Base-by-base conservation (phyloP, 306 rosid genomes). In the Alnus glutinosa region DNA sequence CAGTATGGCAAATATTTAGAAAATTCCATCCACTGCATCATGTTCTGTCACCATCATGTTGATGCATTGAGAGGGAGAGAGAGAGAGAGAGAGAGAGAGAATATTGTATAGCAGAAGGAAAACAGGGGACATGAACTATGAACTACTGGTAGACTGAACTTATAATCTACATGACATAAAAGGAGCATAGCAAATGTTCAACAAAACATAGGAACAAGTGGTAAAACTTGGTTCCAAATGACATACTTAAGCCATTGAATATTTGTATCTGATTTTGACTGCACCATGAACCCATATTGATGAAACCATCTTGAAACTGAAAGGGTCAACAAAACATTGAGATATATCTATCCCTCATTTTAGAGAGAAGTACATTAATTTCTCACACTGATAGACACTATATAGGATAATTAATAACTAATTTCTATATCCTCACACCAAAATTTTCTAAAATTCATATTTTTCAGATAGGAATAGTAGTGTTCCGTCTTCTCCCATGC, bases 401-500 rank as follows among this genome's bases (percentile, higher is more conserved):
- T 4, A 68, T 9, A 68, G 50, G 49, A 68, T 9, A 68, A 68
- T 68, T 7, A 5, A 66, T 66, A 42, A 68, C 39, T 7, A 9
- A 36, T 36, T 42, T 42, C 51, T 11, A 68, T n/a, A 36, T 2
- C 10, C 72, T 68, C 32, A 36, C 37, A 42, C 72, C 49, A 68
- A 68, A 68, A 42, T 68, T 39, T 67, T 68, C 5, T 18, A 8
- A 32, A 62, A 30, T 62, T 62, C 66, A 23, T 19, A 5, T 23
- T 19, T 9, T 61, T 88, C 82, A 92, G 34, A 89, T 42, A 36
- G 90, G 93, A 82, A 89, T 74, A 62, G 72, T 73, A 46, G 92
- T 79, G 72, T 85, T 89, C 54, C 85, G 76, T 69, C 87, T 88
- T 88, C 94, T 88, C 64, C 91, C 88, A 75, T 81, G 88, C 82